Base-by-base conservation (phyloP, 192 early-diverging fungal species). In the Coemansia sp. region DNA sequence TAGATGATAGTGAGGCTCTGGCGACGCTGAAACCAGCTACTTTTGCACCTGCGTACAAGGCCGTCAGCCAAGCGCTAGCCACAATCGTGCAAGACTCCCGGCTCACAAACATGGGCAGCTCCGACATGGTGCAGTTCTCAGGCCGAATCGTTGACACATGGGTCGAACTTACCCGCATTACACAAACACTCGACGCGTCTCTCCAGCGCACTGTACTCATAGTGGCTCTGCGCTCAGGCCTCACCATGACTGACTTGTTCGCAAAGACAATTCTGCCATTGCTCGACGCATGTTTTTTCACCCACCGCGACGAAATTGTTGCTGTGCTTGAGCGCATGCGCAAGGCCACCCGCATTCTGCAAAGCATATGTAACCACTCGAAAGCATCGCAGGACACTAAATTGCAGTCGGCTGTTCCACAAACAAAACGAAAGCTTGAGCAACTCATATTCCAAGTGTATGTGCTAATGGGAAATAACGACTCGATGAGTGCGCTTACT, bases 291-390 rank as follows among this genome's bases (percentile, higher is more conserved):
- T 58, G 67, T 27, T 76, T 83, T 25, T 62, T 78, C 5, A 14
- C 45, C 2, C 68, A 76, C 49, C 57, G 67, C 23, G 65, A 72
- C 57, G 41, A 38, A 3, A 57, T 73, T 3, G 38, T 75, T 24
- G 32, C 55, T 4, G 57, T 83, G 3, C 64, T 83, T 21, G 37
- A 24, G 2, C 58, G 68, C 1, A 67, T 83, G 58, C 82, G 79
- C 60, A 75, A 79, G 41, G 71, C 70, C 38, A 83, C 82, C 8
- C 73, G 82, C 1, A 73, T 67, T 2, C 29, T 72, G 35, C 85
- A 93, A 82, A 85, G 70, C 58, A 86, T 93, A 19, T 93, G 91
- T 59, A 85, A 85, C 35, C 90, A 93, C 67, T 89, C 87, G 14
- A 93, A 93, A 59, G 86, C 84, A 8, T 76, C 79, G 4, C 87